phyloP scores from a whole-genome alignment of 192 early-diverging fungal species.

The Coemansia sp. region DNA sequence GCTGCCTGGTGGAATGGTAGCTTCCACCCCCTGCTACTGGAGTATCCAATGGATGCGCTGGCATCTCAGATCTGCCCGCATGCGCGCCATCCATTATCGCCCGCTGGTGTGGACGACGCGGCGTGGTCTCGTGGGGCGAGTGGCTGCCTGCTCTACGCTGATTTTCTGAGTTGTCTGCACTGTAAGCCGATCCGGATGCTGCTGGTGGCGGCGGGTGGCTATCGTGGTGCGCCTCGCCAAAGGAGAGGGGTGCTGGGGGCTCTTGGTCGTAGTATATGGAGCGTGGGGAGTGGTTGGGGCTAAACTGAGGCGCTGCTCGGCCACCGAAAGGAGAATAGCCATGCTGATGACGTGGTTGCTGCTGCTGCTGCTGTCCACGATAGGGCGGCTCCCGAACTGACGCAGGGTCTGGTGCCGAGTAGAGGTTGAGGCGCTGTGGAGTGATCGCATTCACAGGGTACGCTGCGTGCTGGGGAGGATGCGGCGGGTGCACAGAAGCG shows the following conservation, averaged over 20 bases:
- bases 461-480: constrained; percentile 6
- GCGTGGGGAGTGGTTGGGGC: constrained; percentile 2
- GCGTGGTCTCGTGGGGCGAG: constrained; percentile 3
- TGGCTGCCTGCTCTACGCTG: constrained; percentile 10
- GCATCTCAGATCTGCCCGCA: constrained; percentile 1
- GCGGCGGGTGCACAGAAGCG: constrained; percentile 9
- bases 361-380: constrained; percentile 16
- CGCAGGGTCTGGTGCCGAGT: constrained; percentile 23
- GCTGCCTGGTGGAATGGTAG: not conserved
- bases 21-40: not conserved
- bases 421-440: constrained; percentile 53
- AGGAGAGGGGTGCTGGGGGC: constrained; percentile 43
- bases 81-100: not conserved
- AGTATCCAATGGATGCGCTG: not conserved
- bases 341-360: constrained; percentile 10
- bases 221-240: constrained; percentile 16
- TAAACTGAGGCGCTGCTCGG: not conserved
- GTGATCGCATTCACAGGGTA: constrained; percentile 53
- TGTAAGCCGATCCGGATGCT: not conserved
- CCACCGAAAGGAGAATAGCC: constrained; percentile 6
- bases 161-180: not conserved
- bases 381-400: constrained; percentile 7
- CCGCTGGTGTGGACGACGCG: not conserved
- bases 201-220: constrained; percentile 6
- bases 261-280: constrained; percentile 12